These are phyloP conservation scores for Chytridiales sp. DNA, from an alignment of 371 early-diverging fungal genomes.

Conservation along the genomic window DNA sequence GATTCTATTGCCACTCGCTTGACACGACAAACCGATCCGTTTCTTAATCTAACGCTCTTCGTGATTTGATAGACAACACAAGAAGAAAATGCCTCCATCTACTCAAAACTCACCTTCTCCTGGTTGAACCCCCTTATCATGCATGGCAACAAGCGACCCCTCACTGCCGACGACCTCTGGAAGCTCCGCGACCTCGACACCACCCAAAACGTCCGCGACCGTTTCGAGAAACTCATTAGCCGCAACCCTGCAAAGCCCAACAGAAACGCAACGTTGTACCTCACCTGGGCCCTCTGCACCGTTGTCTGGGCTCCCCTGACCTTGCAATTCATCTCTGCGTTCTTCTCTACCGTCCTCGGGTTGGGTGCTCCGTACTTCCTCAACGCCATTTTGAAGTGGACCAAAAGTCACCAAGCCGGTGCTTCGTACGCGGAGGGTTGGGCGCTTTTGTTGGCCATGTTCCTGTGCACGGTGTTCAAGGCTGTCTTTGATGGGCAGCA, in stretches of 20 bases:
- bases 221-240: no score
- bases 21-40: no score
- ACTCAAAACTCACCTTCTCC: conserved; percentile 65
- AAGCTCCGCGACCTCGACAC: conserved; percentile 57
- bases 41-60: no score
- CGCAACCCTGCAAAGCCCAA: no score
- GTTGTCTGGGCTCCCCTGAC: conserved; percentile 12
- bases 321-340: conserved; percentile 14
- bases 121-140: conserved; percentile 77
- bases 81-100: conserved; percentile 55
- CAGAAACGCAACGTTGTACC: conserved; percentile 23
- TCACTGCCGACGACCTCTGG: conserved; percentile 71
- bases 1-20: no score
- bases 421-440: conserved; percentile 1
- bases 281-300: neutral
- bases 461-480: conserved; percentile 21
- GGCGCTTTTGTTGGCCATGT: conserved; percentile 3
- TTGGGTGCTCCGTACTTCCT: conserved; percentile 42
- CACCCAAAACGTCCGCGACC: conserved; percentile 14
- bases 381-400: conserved; percentile 46
- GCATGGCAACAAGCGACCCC: conserved; percentile 57
- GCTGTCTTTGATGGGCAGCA: conserved; percentile 38
- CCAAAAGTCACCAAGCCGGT: no score
- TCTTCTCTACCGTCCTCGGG: conserved; percentile 18
- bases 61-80: conserved; percentile 14